phyloP scores from a whole-genome alignment of 2,329 filamentous ascomycete species.

The Macrophomina pseudophaseolina region DNA sequence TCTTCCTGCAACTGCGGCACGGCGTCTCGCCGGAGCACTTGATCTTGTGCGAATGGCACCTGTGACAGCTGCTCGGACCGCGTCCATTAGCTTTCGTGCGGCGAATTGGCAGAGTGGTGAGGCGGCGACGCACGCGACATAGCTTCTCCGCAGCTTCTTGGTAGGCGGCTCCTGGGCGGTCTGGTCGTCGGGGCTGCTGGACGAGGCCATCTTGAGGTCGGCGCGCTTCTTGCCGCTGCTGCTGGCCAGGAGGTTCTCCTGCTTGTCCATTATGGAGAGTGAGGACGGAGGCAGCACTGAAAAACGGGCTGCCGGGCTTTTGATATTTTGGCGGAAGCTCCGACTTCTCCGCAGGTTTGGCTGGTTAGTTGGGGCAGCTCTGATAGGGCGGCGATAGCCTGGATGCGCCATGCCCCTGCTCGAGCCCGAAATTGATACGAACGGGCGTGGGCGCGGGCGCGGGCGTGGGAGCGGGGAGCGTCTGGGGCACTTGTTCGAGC shows the following conservation, averaged over 20 bases:
- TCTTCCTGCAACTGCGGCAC: slow-evolving; percentile 31
- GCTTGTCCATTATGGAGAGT: slow-evolving; percentile 4
- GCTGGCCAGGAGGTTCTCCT: slow-evolving; percentile 17
- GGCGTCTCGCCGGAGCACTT: slow-evolving; percentile 36
- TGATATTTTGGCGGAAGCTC: slow-evolving; percentile 3
- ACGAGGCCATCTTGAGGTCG: slow-evolving; percentile 8
- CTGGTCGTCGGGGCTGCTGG: slow-evolving; percentile 19
- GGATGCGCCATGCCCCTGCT: slow-evolving; percentile 11
- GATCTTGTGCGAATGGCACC: slow-evolving; percentile 36
- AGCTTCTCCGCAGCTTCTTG: slow-evolving; percentile 25
- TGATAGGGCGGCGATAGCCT: slow-evolving; percentile 27
- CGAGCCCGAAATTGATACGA: slow-evolving; percentile 21
- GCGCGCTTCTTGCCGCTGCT: slow-evolving; percentile 20
- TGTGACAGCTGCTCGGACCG: slow-evolving; percentile 29
- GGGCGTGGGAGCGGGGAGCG: slow-evolving; percentile 3
- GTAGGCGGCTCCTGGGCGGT: slow-evolving; percentile 17
- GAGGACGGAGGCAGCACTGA: background rate
- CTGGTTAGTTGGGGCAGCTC: background rate
- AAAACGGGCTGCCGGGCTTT: background rate
- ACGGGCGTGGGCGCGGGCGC: background rate
- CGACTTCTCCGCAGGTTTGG: slow-evolving; percentile 16
- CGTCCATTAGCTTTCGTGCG: background rate
- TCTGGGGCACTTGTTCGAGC: background rate
- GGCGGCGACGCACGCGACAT: slow-evolving; percentile 25
- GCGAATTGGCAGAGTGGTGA: background rate